A percentile compares a stretch with the other conserved stretches of the same genome.
Evolutionary conservation across 805 yeast genomes (phyloP).

Genomic region (Diddensiella santjacobensis): DNA sequence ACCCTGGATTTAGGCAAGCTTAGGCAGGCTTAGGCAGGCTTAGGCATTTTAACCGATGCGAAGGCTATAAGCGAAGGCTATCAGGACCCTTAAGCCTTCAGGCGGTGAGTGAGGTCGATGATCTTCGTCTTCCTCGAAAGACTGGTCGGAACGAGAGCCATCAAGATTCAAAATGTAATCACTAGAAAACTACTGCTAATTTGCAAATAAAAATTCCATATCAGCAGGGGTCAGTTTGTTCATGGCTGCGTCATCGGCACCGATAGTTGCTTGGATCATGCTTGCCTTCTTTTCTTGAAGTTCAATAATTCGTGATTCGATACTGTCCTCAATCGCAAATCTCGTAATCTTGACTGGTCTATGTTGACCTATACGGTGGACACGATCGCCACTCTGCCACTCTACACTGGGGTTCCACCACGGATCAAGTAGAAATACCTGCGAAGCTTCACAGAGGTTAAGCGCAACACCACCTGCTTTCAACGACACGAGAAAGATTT

Average conservation of each 20-base stretch:
- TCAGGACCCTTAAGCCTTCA: too few relatives aligned
- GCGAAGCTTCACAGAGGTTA: conserved; percentile 94
- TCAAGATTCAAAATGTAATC: too few relatives aligned
- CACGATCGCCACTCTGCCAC: conserved; percentile 98
- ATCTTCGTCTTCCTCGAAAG: too few relatives aligned
- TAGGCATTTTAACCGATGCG: too few relatives aligned
- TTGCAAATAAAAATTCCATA: conserved; percentile 88
- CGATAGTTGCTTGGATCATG: conserved; percentile 96
- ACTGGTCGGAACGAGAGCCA: too few relatives aligned
- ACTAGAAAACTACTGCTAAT: conserved; percentile 36
- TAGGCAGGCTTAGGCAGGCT: too few relatives aligned
- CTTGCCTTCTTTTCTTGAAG: conserved; percentile 96
- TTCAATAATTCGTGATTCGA: conserved; percentile 93
- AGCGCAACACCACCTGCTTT: conserved; percentile 99
- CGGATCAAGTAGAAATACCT: conserved; percentile 92
- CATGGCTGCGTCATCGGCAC: conserved; percentile 87
- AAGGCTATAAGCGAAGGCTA: too few relatives aligned
- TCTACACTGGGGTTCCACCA: conserved; percentile 99
- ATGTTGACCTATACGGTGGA: conserved; percentile 94
- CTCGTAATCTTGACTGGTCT: conserved; percentile 92
- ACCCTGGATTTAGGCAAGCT: too few relatives aligned
- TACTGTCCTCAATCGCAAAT: conserved; percentile 92
- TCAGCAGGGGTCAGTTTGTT: conserved; percentile 88
- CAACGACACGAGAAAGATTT: conserved; percentile 87
- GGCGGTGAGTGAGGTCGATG: too few relatives aligned